phyloP scores from a whole-genome alignment of 371 early-diverging fungal genomes.

The Rhizopus sp. region DNA sequence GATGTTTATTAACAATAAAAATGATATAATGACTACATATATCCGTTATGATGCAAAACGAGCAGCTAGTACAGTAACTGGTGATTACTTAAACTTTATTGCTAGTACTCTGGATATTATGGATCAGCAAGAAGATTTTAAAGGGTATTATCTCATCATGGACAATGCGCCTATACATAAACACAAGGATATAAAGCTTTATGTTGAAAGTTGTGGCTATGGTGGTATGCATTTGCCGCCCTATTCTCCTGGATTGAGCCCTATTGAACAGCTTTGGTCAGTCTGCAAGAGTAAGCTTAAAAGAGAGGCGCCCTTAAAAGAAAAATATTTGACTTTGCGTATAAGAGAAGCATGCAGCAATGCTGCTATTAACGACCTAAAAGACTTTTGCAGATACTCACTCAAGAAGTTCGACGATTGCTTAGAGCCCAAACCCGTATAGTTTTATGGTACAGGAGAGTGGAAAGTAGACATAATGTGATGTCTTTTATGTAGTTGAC shows the following conservation, averaged over 20 bases:
- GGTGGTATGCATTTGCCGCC: conserved; percentile 13
- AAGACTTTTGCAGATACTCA: conserved; percentile 9
- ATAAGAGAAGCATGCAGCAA: conserved; percentile 6
- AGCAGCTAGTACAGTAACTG: too few relatives aligned
- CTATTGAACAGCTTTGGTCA: conserved; percentile 27
- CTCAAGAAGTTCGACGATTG: too few relatives aligned
- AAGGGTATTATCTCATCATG: too few relatives aligned
- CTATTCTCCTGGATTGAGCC: conserved; percentile 22
- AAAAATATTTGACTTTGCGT: conserved; percentile 7
- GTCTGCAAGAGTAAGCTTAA: too few relatives aligned
- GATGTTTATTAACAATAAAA: too few relatives aligned
- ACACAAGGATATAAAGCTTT: neutral
- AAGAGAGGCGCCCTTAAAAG: conserved; percentile 11
- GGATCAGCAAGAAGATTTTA: conserved; percentile 5
- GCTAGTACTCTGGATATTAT: conserved; percentile 5
- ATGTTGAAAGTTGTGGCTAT: conserved; percentile 10
- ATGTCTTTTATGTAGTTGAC: neutral
- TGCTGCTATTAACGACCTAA: neutral
- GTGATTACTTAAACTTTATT: conserved; percentile 11
- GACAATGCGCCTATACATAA: too few relatives aligned
- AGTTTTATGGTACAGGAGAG: conserved; percentile 52
- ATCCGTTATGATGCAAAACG: too few relatives aligned
- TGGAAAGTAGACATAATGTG: conserved; percentile 22
- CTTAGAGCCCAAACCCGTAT: too few relatives aligned
- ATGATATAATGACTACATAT: too few relatives aligned